phyloP scores from a whole-genome alignment of 1,284 basidiomycete species.

The Boletellus dicymbophilus region DNA sequence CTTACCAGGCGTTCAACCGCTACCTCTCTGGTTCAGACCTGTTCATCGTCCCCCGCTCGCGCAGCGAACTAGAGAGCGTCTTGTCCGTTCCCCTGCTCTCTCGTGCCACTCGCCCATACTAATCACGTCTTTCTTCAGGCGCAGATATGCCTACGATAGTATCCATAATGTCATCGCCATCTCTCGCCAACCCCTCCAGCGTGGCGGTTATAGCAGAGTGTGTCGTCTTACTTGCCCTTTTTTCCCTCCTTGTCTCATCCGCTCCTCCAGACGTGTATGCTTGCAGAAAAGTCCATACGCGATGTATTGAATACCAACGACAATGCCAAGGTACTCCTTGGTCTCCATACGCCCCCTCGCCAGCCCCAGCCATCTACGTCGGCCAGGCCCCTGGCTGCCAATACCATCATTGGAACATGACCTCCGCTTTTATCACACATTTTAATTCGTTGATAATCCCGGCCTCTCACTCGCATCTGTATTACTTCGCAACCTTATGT shows the following conservation, averaged over 20 bases:
- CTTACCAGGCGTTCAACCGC: conserved; percentile 62
- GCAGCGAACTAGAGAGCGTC: conserved; percentile 67
- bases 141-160: conserved; percentile 73
- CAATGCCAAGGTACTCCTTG: conserved; percentile 63
- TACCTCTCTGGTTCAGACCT: conserved; percentile 65
- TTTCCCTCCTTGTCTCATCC: background rate
- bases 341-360: conserved; percentile 45
- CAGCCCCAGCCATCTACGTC: conserved; percentile 14
- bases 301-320: conserved; percentile 67
- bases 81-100: conserved; percentile 49
- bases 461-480: conserved; percentile 30
- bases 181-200: conserved; percentile 61
- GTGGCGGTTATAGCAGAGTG: conserved; percentile 75
- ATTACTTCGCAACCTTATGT: conserved; percentile 18
- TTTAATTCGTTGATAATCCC: conserved; percentile 12
- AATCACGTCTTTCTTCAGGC: conserved; percentile 39
- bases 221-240: conserved; percentile 28
- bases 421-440: conserved; percentile 11
- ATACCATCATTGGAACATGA: conserved; percentile 30
- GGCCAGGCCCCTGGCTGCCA: conserved; percentile 15
- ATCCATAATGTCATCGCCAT: conserved; percentile 78
- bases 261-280: conserved; percentile 56
- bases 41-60: conserved; percentile 65
- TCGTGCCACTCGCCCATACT: background rate
- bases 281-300: conserved; percentile 68